These are phyloP conservation scores for Salix caprea DNA, from an alignment of 345 rosid species.

Conservation along the genomic window DNA sequence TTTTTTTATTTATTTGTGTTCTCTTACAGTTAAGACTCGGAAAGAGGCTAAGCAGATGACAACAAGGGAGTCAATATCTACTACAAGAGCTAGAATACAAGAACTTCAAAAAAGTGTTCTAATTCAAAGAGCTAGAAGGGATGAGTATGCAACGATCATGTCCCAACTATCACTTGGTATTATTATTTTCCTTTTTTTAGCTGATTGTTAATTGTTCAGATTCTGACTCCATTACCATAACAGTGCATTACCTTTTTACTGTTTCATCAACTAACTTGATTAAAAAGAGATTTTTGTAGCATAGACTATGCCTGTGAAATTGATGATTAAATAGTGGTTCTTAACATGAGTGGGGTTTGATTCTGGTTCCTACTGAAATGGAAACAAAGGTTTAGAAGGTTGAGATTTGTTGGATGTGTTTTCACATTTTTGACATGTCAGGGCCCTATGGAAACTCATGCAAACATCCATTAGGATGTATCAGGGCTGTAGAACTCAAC, in stretches of 20 bases:
- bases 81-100: conserved; percentile 49
- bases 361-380: background rate
- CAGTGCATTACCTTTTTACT: background rate
- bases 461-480: background rate
- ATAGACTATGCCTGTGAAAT: background rate
- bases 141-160: conserved; percentile 48
- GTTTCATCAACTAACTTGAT: background rate
- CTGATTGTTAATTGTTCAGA: conserved; percentile 5
- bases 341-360: background rate
- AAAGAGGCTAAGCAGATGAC: conserved; percentile 73
- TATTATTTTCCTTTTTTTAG: conserved; percentile 4
- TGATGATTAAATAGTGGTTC: background rate
- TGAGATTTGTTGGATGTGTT: conserved; percentile 6
- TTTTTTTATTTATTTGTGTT: conserved; percentile 3
- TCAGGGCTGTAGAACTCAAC: background rate
- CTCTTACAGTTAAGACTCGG: conserved; percentile 63
- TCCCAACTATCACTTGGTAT: conserved; percentile 59
- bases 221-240: background rate
- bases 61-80: conserved; percentile 57
- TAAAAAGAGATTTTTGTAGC: background rate
- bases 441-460: background rate
- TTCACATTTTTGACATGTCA: background rate
- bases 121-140: conserved; percentile 60
- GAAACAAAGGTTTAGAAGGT: background rate
- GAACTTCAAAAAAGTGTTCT: conserved; percentile 52